A percentile compares a stretch with the other conserved stretches of the same genome.
phyloP scores from a whole-genome alignment of 371 early-diverging fungal species.

The Lichtheimia corymbifera region DNA sequence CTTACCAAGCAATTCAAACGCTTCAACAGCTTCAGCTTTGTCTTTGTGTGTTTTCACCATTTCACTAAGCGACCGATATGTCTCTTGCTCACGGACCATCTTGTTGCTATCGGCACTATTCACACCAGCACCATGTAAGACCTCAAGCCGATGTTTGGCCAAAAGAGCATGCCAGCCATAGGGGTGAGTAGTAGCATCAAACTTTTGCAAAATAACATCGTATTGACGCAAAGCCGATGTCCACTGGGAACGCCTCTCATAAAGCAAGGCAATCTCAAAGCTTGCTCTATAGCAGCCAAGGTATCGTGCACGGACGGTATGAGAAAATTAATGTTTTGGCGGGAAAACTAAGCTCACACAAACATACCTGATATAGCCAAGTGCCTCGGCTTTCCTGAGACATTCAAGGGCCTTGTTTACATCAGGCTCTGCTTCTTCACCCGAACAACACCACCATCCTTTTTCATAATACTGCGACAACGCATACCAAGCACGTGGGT shows the following conservation, averaged over 20 bases:
- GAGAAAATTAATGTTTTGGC: too few relatives aligned
- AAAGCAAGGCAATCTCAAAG: constrained; percentile 16
- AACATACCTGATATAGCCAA: constrained; percentile 31
- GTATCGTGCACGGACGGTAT: too few relatives aligned
- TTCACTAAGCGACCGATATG: constrained; percentile 14
- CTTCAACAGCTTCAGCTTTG: constrained; percentile 17
- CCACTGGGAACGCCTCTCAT: constrained; percentile 9
- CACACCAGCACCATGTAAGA: constrained; percentile 10
- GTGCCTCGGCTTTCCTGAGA: constrained; percentile 22
- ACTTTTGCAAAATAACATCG: constrained; percentile 2
- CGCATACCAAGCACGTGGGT: constrained; percentile 14
- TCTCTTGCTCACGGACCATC: background rate
- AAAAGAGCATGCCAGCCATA: constrained; percentile 24
- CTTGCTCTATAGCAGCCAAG: constrained; percentile 17
- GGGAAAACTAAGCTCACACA: background rate
- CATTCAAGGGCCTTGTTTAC: constrained; percentile 22
- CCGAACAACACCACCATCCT: constrained; percentile 15
- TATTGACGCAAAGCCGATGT: constrained; percentile 17
- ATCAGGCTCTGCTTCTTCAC: background rate
- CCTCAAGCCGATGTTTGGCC: constrained; percentile 9
- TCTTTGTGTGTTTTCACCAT: constrained; percentile 13
- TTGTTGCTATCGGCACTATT: too few relatives aligned
- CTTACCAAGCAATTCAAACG: constrained; percentile 21
- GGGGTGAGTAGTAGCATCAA: background rate
- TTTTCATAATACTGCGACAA: constrained; percentile 13